Evolutionary conservation across 2,329 filamentous ascomycete species (phyloP), one percentile per base, ranked within the genome.

Genomic region (Fusarium sp.): DNA sequence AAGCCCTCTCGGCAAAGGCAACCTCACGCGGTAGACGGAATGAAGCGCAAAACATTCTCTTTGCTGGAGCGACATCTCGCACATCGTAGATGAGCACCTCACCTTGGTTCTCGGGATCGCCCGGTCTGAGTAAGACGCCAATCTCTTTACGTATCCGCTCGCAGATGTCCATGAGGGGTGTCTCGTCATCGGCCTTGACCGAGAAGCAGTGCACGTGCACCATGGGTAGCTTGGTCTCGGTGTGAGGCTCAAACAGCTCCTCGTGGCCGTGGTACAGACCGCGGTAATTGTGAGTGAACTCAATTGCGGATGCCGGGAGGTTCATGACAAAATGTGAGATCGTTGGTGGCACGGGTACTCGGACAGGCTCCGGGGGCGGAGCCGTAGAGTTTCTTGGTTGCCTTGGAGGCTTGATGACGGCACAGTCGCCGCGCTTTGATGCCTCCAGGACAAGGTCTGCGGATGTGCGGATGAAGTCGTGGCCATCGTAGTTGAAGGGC

Each of bases 321-420:
- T 99, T 99, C 94, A 99, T 98, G 74, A 98, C 93, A 81, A 95
- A 99, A 85, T 98, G 96, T n/a, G 91, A 88, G 80, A 98, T 94
- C 42, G 92, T 91, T 5, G 88, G 87, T 5, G 96, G 96, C 50
- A 95, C 86, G 16, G 86, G 84, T 33, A 90, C 79, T 69, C 78
- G 82, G 72, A 77, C 76, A 30, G 82, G 81, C 60, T 81, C 77
- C 8, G 83, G 83, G 7, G 80, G 80, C 19, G 82, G 80, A 25
- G 79, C 78, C 21, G 82, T 80, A 49, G 79, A 81, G 79, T 75
- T 84, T 60, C 82, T 83, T 16, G 83, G 81, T 46, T 78, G 78
- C 64, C 80, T 83, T 52, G 79, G 73, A 15, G 84, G 83, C 30
- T 84, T 81, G 64, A 92, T 82, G 35, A 89, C 81, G 23, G 86